Conservation (phyloP, 768 basidiomycete genomes). For the Paxillus rubicundulus region DNA sequence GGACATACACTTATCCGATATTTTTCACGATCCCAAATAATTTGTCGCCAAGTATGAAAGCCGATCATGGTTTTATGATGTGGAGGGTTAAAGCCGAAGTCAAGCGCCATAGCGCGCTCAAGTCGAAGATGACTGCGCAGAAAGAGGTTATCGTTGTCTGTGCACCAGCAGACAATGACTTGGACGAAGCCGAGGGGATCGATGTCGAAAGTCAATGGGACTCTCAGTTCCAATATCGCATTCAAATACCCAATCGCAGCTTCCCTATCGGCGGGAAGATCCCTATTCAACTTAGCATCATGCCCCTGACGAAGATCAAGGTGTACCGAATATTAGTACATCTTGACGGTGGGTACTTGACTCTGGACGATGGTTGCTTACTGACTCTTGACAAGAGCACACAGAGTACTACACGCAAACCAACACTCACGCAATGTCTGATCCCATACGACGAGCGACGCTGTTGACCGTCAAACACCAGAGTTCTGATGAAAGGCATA, state of each 20-base stretch:
- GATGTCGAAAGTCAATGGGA: slow-evolving; percentile 92
- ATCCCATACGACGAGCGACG: slow-evolving; percentile 56
- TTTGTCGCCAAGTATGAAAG: slow-evolving; percentile 73
- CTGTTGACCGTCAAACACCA: slow-evolving; percentile 59
- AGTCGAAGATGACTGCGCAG: slow-evolving; percentile 60
- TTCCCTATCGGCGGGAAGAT: slow-evolving; percentile 83
- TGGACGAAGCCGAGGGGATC: slow-evolving; percentile 73
- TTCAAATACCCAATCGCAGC: slow-evolving; percentile 69
- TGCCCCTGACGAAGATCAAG: slow-evolving; percentile 82
- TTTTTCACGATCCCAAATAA: slow-evolving; percentile 81
- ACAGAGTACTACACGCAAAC: slow-evolving; percentile 76
- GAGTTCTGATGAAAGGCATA: slow-evolving; percentile 42
- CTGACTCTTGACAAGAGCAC: slow-evolving; percentile 52
- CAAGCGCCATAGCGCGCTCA: slow-evolving; percentile 79
- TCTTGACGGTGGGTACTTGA: slow-evolving; percentile 67
- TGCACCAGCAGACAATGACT: slow-evolving; percentile 46
- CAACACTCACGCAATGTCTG: slow-evolving; percentile 65
- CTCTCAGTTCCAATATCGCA: slow-evolving; percentile 76
- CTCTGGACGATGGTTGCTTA: neutral
- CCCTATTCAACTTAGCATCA: slow-evolving; percentile 75
- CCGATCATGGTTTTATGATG: slow-evolving; percentile 69
- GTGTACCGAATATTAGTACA: slow-evolving; percentile 68
- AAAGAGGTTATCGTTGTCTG: slow-evolving; percentile 76
- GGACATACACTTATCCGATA: slow-evolving; percentile 92
- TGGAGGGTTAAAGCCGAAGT: slow-evolving; percentile 84